These are phyloP conservation scores for Cytospora piceicola DNA, from an alignment of 2,329 filamentous ascomycete genomes.

Conservation along the genomic window DNA sequence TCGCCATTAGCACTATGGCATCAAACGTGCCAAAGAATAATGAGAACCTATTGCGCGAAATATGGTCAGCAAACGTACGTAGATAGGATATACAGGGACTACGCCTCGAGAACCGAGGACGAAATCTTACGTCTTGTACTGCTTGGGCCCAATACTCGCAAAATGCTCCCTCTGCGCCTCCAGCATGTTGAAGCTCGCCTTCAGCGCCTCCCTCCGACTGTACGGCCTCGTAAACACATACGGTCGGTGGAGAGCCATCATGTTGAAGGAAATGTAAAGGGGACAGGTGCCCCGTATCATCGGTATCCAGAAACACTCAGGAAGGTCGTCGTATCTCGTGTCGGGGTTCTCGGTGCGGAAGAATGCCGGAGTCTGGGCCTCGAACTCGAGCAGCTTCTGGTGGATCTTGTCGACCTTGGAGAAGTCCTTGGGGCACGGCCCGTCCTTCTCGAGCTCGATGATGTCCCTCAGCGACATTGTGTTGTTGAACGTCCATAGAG, in stretches of 20 bases:
- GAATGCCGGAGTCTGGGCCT: constrained; percentile 53
- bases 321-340: constrained; percentile 57
- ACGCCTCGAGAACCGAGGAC: background rate
- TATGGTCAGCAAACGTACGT: background rate
- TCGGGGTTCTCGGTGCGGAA: constrained; percentile 62
- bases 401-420: constrained; percentile 59
- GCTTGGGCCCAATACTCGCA: constrained; percentile 51
- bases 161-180: constrained; percentile 57
- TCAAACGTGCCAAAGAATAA: constrained; percentile 68
- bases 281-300: constrained; percentile 50
- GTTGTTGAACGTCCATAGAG: constrained; percentile 55
- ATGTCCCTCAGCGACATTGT: constrained; percentile 56
- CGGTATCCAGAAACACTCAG: constrained; percentile 58
- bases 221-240: constrained; percentile 62
- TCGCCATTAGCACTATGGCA: constrained; percentile 63
- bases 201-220: constrained; percentile 59
- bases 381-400: constrained; percentile 51
- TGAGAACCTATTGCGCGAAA: constrained; percentile 45
- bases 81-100: background rate
- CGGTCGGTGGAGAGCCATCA: constrained; percentile 62
- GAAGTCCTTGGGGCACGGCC: constrained; percentile 58
- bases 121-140: constrained; percentile 50
- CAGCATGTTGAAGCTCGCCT: constrained; percentile 59
- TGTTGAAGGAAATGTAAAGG: constrained; percentile 55
- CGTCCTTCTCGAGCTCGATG: constrained; percentile 59